Conservation (phyloP, 1,284 basidiomycete species). For the Thelephora terrestris region DNA sequence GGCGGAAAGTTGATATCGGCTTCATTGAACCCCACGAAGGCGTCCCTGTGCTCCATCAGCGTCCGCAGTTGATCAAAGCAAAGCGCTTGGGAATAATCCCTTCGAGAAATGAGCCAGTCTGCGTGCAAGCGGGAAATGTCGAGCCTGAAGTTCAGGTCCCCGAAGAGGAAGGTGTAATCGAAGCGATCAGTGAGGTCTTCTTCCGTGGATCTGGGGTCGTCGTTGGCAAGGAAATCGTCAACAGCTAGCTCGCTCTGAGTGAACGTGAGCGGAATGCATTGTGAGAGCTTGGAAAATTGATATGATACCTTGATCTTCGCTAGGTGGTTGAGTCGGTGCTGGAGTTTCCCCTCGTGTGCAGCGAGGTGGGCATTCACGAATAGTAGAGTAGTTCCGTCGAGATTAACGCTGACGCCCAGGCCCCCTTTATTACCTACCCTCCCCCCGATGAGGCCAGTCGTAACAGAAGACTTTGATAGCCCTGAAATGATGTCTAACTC, state of each 20-base stretch:
- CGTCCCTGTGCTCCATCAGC: constrained; percentile 52
- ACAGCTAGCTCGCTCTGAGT: constrained; percentile 49
- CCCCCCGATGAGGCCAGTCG: constrained; percentile 80
- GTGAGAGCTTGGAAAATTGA: constrained; percentile 1
- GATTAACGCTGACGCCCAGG: constrained; percentile 72
- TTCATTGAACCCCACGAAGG: constrained; percentile 64
- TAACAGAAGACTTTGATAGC: constrained; percentile 62
- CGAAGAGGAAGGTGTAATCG: constrained; percentile 74
- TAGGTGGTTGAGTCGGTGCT: constrained; percentile 60
- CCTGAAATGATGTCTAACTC: constrained; percentile 27
- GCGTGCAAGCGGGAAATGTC: constrained; percentile 67
- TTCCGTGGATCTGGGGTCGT: constrained; percentile 51
- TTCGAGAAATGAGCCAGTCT: constrained; percentile 43
- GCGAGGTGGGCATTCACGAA: constrained; percentile 88
- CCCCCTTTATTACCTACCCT: constrained; percentile 82
- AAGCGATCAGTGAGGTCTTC: constrained; percentile 81
- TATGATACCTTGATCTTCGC: constrained; percentile 59
- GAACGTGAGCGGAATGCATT: constrained; percentile 3
- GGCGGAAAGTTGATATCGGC: constrained; percentile 66
- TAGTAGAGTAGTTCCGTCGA: constrained; percentile 64
- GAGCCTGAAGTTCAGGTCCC: constrained; percentile 73
- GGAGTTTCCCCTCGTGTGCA: constrained; percentile 66
- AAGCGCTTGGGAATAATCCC: constrained; percentile 59
- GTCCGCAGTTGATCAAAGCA: constrained; percentile 74
- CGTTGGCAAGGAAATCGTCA: constrained; percentile 51